phyloP scores from a whole-genome alignment of 176 grass and related monocot genomes.

The Secale cereale region DNA sequence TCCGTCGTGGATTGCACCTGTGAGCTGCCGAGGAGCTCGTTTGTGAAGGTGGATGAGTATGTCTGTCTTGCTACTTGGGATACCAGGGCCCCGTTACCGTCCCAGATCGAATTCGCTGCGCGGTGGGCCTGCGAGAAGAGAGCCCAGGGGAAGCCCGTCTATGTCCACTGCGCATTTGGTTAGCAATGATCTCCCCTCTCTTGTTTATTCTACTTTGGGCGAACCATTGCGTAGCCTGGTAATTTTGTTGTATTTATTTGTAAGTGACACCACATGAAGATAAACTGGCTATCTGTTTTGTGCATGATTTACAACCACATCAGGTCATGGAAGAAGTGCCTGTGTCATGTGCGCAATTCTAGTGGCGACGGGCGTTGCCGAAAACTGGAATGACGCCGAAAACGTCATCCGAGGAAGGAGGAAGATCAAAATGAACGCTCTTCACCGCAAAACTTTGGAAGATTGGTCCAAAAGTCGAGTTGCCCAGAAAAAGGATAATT shows the following conservation, averaged over 20 bases:
- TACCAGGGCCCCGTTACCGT: conserved; percentile 53
- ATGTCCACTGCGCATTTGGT: conserved; percentile 94
- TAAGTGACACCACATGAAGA: neutral
- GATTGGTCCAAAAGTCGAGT: conserved; percentile 59
- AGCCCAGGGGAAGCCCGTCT: conserved; percentile 59
- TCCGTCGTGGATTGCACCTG: conserved; percentile 92
- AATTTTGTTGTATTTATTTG: neutral
- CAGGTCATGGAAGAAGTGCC: conserved; percentile 92
- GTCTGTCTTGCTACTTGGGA: conserved; percentile 79
- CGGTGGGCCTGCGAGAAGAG: conserved; percentile 73
- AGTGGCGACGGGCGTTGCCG: conserved; percentile 55
- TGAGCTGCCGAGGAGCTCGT: conserved; percentile 60
- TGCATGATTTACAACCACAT: neutral
- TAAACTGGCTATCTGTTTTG: neutral
- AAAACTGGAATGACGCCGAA: conserved; percentile 76
- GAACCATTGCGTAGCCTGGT: neutral
- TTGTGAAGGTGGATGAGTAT: conserved; percentile 61
- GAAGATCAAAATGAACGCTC: conserved; percentile 76
- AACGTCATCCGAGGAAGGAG: conserved; percentile 68
- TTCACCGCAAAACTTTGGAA: conserved; percentile 75
- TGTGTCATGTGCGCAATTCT: conserved; percentile 79
- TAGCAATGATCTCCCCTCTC: conserved; percentile 10
- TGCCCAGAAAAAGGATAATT: conserved; percentile 45
- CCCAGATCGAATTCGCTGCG: conserved; percentile 73
- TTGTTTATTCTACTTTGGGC: neutral